Conservation (phyloP, 257 asterid species). For the Gentiana dahurica region DNA sequence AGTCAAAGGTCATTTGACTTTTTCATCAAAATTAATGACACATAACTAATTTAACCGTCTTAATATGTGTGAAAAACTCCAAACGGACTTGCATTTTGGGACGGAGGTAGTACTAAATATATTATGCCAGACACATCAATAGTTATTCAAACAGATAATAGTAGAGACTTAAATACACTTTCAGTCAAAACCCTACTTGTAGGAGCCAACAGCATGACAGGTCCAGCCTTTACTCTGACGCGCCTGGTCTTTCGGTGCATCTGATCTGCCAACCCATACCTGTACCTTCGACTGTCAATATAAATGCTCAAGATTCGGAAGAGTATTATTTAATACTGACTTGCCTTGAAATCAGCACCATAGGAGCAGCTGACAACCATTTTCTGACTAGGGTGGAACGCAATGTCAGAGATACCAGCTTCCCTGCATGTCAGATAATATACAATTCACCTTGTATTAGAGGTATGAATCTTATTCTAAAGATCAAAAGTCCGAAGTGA, state of each 20-base stretch:
- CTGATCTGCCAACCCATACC: constrained; percentile 61
- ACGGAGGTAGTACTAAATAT: background rate
- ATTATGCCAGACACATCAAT: too few species aligned
- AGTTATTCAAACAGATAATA: too few species aligned
- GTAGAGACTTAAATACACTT: background rate
- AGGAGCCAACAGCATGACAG: constrained; percentile 96
- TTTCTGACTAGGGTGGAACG: constrained; percentile 60
- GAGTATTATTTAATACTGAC: constrained; percentile 9
- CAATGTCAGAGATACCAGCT: constrained; percentile 54
- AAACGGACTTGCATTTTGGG: too few species aligned
- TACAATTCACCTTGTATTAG: constrained; percentile 6
- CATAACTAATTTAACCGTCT: too few species aligned
- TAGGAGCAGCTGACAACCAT: constrained; percentile 78
- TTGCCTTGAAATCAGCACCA: constrained; percentile 93
- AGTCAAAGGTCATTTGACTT: too few species aligned
- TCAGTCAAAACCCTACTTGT: constrained; percentile 47
- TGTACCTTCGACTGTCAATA: constrained; percentile 22
- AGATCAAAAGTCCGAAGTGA: background rate
- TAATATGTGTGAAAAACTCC: too few species aligned
- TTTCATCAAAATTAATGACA: too few species aligned
- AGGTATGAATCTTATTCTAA: background rate
- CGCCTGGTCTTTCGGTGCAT: constrained; percentile 27
- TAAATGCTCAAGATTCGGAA: constrained; percentile 3
- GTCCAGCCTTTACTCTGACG: constrained; percentile 62
- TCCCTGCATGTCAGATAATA: constrained; percentile 38